Conservation (phyloP, 2,329 filamentous ascomycete genomes). For the Sclerotinia spermophila region DNA sequence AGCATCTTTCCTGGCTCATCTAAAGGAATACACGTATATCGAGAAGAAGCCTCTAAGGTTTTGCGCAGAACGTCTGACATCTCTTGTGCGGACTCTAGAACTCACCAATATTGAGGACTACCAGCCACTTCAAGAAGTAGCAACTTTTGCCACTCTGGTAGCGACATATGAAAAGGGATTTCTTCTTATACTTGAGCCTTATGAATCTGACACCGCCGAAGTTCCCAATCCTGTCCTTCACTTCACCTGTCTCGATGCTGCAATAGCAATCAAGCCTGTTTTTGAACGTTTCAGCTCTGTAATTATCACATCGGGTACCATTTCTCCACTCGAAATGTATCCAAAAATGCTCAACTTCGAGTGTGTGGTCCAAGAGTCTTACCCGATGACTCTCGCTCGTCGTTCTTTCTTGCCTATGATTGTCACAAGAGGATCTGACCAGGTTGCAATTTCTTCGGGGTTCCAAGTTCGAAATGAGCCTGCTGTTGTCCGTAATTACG, state of each 20-base stretch:
- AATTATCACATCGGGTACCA: constrained; percentile 96
- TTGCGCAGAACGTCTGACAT: constrained; percentile 91
- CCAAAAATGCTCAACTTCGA: constrained; percentile 96
- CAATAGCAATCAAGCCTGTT: constrained; percentile 95
- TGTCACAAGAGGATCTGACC: constrained; percentile 90
- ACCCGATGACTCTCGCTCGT: constrained; percentile 91
- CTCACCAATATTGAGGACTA: constrained; percentile 98
- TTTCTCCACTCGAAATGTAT: constrained; percentile 97
- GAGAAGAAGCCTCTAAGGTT: constrained; percentile 93
- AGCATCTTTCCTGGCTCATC: constrained; percentile 84
- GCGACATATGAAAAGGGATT: constrained; percentile 98
- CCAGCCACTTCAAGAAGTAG: constrained; percentile 93
- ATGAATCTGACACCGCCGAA: constrained; percentile 90
- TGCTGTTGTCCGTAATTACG: constrained; percentile 95
- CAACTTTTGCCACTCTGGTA: constrained; percentile 92
- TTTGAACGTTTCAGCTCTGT: constrained; percentile 97
- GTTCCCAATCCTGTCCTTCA: constrained; percentile 97
- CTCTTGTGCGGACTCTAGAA: constrained; percentile 89
- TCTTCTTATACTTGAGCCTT: constrained; percentile 92
- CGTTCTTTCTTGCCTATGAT: constrained; percentile 98
- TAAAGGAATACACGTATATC: constrained; percentile 95
- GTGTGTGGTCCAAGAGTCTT: constrained; percentile 93
- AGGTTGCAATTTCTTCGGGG: constrained; percentile 85
- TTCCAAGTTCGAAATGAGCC: constrained; percentile 96
- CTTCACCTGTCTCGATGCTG: constrained; percentile 93